Evolutionary conservation across 2,329 filamentous ascomycete species (phyloP).

Genomic region (Aspergillus unguis): DNA sequence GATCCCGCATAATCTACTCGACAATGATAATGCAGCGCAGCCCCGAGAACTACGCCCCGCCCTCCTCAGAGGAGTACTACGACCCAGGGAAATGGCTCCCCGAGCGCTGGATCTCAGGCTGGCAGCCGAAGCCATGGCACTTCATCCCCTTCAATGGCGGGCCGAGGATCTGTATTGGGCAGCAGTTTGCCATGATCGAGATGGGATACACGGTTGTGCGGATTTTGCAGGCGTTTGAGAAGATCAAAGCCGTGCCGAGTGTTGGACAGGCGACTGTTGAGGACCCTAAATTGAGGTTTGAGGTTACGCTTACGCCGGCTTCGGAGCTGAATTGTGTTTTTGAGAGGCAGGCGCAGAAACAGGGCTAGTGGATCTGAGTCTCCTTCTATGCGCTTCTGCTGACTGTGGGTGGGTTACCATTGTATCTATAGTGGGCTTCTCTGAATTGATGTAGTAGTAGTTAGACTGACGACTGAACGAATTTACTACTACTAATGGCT

Average conservation of each 20-base stretch:
- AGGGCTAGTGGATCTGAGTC: background rate
- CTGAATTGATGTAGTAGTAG: too few species aligned
- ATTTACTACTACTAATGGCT: too few species aligned
- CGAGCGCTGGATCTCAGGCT: conserved; percentile 49
- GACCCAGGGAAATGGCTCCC: conserved; percentile 47
- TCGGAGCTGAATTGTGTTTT: conserved; percentile 41
- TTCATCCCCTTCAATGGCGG: conserved; percentile 56
- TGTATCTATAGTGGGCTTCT: too few species aligned
- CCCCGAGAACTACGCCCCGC: conserved; percentile 48
- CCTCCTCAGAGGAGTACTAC: conserved; percentile 35
- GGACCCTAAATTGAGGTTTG: conserved; percentile 36
- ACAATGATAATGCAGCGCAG: conserved; percentile 53
- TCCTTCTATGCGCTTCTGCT: background rate
- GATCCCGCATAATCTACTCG: conserved; percentile 50
- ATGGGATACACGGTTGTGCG: conserved; percentile 52
- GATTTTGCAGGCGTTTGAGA: conserved; percentile 42
- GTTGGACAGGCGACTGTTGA: conserved; percentile 32
- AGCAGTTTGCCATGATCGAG: conserved; percentile 59
- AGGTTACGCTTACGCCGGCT: conserved; percentile 39
- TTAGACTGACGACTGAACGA: too few species aligned
- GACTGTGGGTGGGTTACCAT: background rate
- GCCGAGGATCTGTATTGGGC: conserved; percentile 55
- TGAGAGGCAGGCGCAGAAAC: conserved; percentile 27
- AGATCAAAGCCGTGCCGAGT: conserved; percentile 33
- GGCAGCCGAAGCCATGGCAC: conserved; percentile 54